Evolutionary conservation across 169 alveolate genomes (phyloP).

Genomic region (Plasmodium ovale): DNA sequence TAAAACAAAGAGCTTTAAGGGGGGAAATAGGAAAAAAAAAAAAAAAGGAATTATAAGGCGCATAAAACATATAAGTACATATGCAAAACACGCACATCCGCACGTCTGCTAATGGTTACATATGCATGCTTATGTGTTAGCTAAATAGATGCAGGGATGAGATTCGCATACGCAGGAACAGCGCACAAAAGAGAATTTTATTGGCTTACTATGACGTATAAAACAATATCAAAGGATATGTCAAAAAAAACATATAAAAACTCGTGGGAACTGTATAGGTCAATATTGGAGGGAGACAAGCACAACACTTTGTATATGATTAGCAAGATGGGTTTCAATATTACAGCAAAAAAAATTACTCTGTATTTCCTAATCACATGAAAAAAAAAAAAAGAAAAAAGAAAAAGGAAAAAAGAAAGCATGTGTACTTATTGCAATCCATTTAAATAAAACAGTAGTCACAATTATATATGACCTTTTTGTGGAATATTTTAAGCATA

Average conservation of each 20-base stretch:
- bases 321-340: slow-evolving; percentile 53
- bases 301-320: slow-evolving; percentile 66
- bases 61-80: not conserved
- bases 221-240: slow-evolving; percentile 56
- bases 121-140: not conserved
- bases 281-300: slow-evolving; percentile 72
- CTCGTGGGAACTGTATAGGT: slow-evolving; percentile 62
- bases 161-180: not conserved
- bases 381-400: not conserved
- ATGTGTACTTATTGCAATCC: not conserved
- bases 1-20: slow-evolving; percentile 53
- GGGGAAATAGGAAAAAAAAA: not conserved
- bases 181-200: not conserved
- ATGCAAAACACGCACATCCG: not conserved
- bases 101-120: not conserved
- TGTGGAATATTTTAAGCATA: not conserved
- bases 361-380: slow-evolving; percentile 46
- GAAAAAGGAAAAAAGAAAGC: not conserved
- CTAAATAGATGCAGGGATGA: not conserved
- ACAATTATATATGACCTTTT: not conserved
- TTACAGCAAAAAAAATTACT: slow-evolving; percentile 65
- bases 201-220: slow-evolving; percentile 44
- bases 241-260: slow-evolving; percentile 69
- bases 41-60: not conserved
- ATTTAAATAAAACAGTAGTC: not conserved